phyloP scores from a whole-genome alignment of 345 rosid genomes.

The Salix koriyanagi region DNA sequence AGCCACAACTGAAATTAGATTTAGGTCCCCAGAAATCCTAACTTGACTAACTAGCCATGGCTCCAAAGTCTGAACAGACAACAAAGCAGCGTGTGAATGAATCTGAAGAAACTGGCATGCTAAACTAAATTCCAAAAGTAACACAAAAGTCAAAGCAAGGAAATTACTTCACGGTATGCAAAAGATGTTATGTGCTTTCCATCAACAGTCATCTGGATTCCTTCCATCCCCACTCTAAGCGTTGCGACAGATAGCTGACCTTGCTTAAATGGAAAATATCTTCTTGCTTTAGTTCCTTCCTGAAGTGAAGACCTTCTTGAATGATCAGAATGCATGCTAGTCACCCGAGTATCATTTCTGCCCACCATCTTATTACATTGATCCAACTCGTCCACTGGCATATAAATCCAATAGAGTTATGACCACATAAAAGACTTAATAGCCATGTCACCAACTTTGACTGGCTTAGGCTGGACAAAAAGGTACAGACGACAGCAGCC shows the following conservation, averaged over 20 bases:
- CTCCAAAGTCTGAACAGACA: constrained; percentile 68
- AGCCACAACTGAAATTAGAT: constrained; percentile 62
- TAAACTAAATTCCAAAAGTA: not conserved
- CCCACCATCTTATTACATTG: constrained; percentile 86
- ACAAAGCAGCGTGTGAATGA: constrained; percentile 19
- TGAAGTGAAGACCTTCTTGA: constrained; percentile 5
- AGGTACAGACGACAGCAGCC: not conserved
- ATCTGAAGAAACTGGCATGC: constrained; percentile 1
- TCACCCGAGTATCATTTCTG: constrained; percentile 41
- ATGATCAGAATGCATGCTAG: constrained; percentile 11
- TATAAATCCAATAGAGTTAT: not conserved
- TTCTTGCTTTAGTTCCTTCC: constrained; percentile 30
- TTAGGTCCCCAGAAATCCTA: constrained; percentile 72
- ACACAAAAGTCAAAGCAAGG: constrained; percentile 9
- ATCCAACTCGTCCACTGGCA: constrained; percentile 79
- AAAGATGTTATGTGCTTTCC: constrained; percentile 96
- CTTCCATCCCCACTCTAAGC: constrained; percentile 86
- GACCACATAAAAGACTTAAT: not conserved
- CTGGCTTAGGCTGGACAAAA: not conserved
- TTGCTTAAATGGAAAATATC: constrained; percentile 83
- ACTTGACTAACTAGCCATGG: constrained; percentile 96
- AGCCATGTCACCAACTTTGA: not conserved
- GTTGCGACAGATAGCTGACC: constrained; percentile 82
- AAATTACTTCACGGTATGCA: constrained; percentile 81
- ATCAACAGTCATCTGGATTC: constrained; percentile 90